Conservation (phyloP, 768 basidiomycete genomes). For the Grammothele lineata region DNA sequence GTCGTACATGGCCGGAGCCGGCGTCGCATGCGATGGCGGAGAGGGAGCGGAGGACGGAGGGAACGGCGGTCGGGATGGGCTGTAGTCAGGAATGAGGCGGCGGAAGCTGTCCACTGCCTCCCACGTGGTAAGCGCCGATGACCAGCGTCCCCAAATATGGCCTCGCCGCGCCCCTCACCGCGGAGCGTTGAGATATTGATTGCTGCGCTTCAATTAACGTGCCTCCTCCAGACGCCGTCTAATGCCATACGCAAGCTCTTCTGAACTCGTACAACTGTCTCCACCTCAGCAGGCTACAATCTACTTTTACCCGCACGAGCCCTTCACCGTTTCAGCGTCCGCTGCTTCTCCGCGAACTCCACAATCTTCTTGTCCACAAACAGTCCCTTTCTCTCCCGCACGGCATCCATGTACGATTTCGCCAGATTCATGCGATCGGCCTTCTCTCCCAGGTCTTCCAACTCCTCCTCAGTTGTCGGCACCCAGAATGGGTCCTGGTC, state of each 20-base stretch:
- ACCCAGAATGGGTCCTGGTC: conserved; percentile 98
- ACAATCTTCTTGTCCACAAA: conserved; percentile 95
- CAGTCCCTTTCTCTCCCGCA: conserved; percentile 90
- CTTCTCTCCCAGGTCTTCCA: conserved; percentile 96
- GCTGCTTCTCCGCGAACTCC: conserved; percentile 94
- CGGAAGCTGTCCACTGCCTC: conserved; percentile 6
- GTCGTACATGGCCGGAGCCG: conserved; percentile 15
- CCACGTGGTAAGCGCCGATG: conserved; percentile 9
- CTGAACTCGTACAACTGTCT: no score
- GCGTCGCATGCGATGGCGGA: conserved; percentile 10
- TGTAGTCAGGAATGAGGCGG: conserved; percentile 5
- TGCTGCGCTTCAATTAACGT: no score
- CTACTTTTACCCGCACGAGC: no score
- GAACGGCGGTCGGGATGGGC: conserved; percentile 5
- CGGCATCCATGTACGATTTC: conserved; percentile 86
- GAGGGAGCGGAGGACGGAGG: conserved; percentile 1
- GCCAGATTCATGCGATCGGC: conserved; percentile 93
- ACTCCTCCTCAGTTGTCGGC: conserved; percentile 92
- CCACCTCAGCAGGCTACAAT: no score
- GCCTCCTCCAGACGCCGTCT: no score
- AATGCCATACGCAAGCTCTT: no score
- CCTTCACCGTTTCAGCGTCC: conserved; percentile 66
- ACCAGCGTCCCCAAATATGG: background rate
- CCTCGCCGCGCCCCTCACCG: no score
- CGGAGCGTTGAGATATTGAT: no score